Evolutionary conservation across 176 grass and related monocot genomes (phyloP), one percentile per base, ranked within the genome.

Genomic region (Urochloa ruziziensis): DNA sequence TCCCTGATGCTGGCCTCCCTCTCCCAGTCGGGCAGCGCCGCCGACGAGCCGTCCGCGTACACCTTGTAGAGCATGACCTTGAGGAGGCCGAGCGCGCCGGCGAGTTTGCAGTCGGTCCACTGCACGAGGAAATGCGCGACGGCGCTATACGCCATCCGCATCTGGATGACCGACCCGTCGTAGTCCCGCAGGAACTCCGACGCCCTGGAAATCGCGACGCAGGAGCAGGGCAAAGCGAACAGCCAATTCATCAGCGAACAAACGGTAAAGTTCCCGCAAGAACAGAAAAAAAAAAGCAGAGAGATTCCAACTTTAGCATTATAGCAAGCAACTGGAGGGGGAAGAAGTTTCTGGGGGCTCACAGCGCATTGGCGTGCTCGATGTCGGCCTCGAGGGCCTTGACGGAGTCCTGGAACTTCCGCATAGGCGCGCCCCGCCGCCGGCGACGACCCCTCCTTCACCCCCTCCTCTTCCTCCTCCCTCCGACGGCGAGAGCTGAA

Each of bases 311-410:
- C 37, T 65, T 79, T 74, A 40, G 28, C 21, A 39, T 5, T 0
- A 40, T 0, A 40, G 19, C 72, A 74, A 73, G 29, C 46, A 34
- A 27, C 30, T 1, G 23, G 24, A 10, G 30, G 24, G 5, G 17
- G 33, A 9, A 44, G 4, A 49, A 9, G 15, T 42, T 60, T 66
- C 2, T 16, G 39, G 16, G 54, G 16, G 23, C 80, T 92, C 84
- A 92, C 91, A 92, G 70, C 56, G 15, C 81, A 74, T 92, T 92
- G 84, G 87, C 87, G 84, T 92, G 87, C 63, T 89, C 69, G 87
- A 89, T 92, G 87, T 92, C 91, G 81, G 87, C 84, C 80, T 87
- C 63, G 2, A 92, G 80, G 63, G 84, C 62, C 63, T 92, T 92
- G 29, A 89, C 53, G 3, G 91, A 89, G 11, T 86, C 91, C 76